Base-by-base conservation (phyloP, 2,329 filamentous ascomycete species). In the Stagonosporopsis tanaceti region DNA sequence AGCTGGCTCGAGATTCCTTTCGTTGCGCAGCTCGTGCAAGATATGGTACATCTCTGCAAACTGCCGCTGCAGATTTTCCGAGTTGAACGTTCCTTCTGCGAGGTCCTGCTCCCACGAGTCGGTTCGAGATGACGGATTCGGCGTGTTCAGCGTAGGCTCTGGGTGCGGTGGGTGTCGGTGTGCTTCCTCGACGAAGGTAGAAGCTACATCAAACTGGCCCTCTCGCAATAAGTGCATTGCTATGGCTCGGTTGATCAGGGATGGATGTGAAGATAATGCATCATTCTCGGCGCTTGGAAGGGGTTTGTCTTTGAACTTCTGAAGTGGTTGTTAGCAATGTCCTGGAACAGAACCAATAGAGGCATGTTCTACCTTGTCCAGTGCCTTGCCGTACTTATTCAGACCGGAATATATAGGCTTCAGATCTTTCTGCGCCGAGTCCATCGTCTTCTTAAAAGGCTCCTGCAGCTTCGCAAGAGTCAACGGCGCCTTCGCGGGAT, bases 171-270 rank as follows among this genome's bases (percentile, higher is more conserved):
- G 79, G 58, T 80, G 78, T 24, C 79, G 74, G 51, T 80, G 77
- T 28, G 85, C 86, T 80, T 98, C 95, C 14, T 84, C 80, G 46
- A 97, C 86, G 67, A 99, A 97, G 1, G 89, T 92, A 15, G 89
- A 87, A 12, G 94, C 94, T 2, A 97, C 93, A 22, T 84, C 84
- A 76, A 99, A 99, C 72, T 97, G 91, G 46, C 95, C 95, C 78
- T 98, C 94, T 38, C 95, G 91, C 37, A 99, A 84, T 22, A 99
- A 85, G 73, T 99, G 95, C 93, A 98, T 97, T 9, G 91, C 91
- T 67, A 99, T 96, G 6, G 95, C 94, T 54, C 93, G 87, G 78
- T 97, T 96, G 72, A 98, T 92, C 12, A 97, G 83, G 15, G 84
- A 82, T 4, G 90, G 85, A 64, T 96, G 88, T 20, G 88, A 85